Evolutionary conservation across 2,329 filamentous ascomycete species (phyloP).

Genomic region (Fusarium sp.): DNA sequence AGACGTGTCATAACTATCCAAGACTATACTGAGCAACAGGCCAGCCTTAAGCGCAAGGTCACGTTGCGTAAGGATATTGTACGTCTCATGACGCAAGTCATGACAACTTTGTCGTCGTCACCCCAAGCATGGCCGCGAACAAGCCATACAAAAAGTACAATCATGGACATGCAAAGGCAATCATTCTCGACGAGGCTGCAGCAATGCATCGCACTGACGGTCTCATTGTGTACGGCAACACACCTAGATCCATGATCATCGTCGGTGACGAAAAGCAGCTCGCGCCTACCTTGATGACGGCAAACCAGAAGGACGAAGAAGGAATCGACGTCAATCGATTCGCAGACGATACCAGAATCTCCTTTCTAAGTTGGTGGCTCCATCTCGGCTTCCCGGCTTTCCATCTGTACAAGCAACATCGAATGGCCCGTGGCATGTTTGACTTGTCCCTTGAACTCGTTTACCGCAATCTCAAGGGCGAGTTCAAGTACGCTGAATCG

Average conservation of each 20-base stretch:
- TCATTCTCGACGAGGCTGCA: not conserved
- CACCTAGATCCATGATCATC: not conserved
- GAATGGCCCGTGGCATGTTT: not conserved
- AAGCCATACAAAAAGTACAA: not conserved
- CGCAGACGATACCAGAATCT: not conserved
- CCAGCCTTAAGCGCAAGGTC: not conserved
- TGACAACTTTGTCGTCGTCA: not conserved
- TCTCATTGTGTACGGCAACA: not conserved
- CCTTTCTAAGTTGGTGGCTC: not conserved
- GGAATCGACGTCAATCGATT: not conserved
- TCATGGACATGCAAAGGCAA: not conserved
- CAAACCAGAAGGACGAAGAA: not conserved
- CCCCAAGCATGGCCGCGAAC: not conserved
- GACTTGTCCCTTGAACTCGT: not conserved
- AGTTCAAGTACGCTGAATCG: not conserved
- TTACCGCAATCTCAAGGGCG: not conserved
- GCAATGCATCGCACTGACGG: not conserved
- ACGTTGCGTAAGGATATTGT: not conserved
- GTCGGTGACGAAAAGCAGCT: not conserved
- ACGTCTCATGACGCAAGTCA: not conserved
- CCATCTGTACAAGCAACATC: not conserved
- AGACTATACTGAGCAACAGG: not conserved
- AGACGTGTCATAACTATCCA: not conserved
- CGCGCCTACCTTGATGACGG: not conserved
- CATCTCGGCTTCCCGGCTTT: not conserved